Conservation (phyloP, 2,329 filamentous ascomycete genomes). For the Stachybotrys chartarum region DNA sequence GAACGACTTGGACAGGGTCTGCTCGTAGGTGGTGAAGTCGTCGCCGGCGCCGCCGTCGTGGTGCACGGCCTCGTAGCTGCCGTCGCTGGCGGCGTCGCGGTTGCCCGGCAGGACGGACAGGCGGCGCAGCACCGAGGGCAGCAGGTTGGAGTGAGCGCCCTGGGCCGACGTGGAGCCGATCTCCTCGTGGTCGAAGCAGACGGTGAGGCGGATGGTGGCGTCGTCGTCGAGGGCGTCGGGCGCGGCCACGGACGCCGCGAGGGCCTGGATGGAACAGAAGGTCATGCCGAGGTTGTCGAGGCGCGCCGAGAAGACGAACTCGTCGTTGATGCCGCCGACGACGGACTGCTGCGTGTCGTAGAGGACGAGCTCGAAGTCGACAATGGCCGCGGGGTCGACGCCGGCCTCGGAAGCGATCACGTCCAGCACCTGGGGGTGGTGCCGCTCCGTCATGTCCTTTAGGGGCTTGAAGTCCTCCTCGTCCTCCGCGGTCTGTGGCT, state of each 20-base stretch:
- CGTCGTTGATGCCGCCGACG: conserved; percentile 83
- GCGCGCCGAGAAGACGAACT: conserved; percentile 93
- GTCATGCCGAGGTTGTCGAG: conserved; percentile 97
- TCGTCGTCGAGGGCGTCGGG: conserved; percentile 64
- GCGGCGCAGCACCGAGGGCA: conserved; percentile 80
- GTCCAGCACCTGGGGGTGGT: conserved; percentile 82
- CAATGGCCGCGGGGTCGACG: conserved; percentile 61
- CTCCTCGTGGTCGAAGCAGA: conserved; percentile 96
- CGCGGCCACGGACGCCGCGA: conserved; percentile 70
- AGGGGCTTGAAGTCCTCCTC: conserved; percentile 64
- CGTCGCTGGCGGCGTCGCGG: conserved; percentile 59
- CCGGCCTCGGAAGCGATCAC: conserved; percentile 75
- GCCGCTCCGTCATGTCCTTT: conserved; percentile 69
- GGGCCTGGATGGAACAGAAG: conserved; percentile 79
- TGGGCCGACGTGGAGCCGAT: conserved; percentile 90
- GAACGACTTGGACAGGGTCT: conserved; percentile 86
- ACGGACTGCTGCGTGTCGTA: conserved; percentile 92
- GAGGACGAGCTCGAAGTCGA: conserved; percentile 95
- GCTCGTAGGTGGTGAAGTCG: conserved; percentile 79
- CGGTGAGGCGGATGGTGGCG: conserved; percentile 77
- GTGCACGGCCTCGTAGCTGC: conserved; percentile 47
- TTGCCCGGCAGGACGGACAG: conserved; percentile 70
- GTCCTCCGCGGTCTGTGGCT: conserved; percentile 12
- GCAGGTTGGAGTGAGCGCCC: conserved; percentile 85
- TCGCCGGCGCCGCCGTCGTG: conserved; percentile 54